These are phyloP conservation scores for Salix purpurea DNA, from an alignment of 345 rosid species.

Conservation along the genomic window DNA sequence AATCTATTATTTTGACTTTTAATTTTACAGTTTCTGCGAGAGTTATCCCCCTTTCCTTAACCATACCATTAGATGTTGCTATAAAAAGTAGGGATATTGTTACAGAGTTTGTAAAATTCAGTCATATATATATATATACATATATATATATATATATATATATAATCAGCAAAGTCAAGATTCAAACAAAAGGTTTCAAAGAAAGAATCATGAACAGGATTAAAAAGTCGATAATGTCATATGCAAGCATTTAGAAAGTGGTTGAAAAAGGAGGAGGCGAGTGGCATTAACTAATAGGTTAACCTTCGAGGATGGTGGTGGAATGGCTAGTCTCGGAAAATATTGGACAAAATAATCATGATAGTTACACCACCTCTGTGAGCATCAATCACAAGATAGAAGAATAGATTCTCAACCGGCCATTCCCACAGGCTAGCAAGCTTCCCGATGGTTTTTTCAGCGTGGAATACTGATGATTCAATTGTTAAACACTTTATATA, in stretches of 20 bases:
- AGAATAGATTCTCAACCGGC: neutral
- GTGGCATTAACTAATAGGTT: neutral
- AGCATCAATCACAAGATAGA: neutral
- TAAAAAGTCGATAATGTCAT: neutral
- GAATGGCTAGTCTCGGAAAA: neutral
- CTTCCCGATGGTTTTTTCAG: too few relatives aligned
- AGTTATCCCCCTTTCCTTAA: too few relatives aligned
- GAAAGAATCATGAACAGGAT: neutral
- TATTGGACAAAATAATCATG: neutral
- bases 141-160: too few relatives aligned
- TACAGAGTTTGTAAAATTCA: neutral
- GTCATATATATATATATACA: neutral
- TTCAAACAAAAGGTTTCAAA: neutral
- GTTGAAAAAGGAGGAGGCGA: conserved; percentile 2
- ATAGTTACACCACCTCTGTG: neutral
- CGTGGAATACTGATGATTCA: too few relatives aligned
- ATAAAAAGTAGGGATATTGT: neutral
- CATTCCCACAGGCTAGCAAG: neutral
- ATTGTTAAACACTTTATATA: too few relatives aligned
- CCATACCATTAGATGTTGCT: too few relatives aligned
- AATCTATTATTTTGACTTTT: too few relatives aligned
- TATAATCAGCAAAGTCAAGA: neutral
- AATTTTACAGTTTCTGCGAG: too few relatives aligned
- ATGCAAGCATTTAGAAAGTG: conserved; percentile 12
- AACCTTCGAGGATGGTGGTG: neutral